These are phyloP conservation scores for Naematelia aurantialba DNA, from an alignment of 768 basidiomycete species.

Conservation along the genomic window DNA sequence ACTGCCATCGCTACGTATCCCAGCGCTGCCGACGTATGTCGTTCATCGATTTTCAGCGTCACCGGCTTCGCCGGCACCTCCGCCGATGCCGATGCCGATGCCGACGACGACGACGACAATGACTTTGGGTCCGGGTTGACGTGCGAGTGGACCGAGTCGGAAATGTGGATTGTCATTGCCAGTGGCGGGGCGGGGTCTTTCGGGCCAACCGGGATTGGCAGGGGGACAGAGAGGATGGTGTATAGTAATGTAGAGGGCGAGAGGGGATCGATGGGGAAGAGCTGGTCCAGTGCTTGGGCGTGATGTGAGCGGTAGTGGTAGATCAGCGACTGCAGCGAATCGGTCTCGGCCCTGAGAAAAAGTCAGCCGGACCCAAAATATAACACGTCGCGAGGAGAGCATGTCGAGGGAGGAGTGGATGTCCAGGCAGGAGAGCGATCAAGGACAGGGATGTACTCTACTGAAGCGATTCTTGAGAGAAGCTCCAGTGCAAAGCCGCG, in stretches of 20 bases:
- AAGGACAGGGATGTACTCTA: constrained; percentile 29
- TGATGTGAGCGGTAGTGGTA: constrained; percentile 51
- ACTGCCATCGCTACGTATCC: constrained; percentile 86
- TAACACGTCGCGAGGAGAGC: too few relatives aligned
- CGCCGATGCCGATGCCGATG: too few relatives aligned
- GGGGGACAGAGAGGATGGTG: constrained; percentile 77
- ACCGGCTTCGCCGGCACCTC: too few relatives aligned
- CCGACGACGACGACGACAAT: too few relatives aligned
- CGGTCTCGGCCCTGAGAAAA: constrained; percentile 55
- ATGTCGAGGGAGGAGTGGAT: too few relatives aligned
- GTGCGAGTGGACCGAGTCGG: constrained; percentile 25
- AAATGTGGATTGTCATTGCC: constrained; percentile 58
- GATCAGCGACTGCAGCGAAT: constrained; percentile 56
- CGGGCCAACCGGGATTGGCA: constrained; percentile 74
- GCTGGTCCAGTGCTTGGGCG: constrained; percentile 66
- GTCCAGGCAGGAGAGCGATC: too few relatives aligned
- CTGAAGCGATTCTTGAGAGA: constrained; percentile 14
- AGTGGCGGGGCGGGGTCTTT: constrained; percentile 83
- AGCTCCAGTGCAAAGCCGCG: constrained; percentile 16
- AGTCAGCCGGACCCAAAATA: constrained; percentile 1
- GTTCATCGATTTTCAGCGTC: constrained; percentile 59
- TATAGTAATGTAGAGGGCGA: constrained; percentile 83
- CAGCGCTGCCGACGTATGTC: constrained; percentile 78
- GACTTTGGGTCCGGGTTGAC: too few relatives aligned
- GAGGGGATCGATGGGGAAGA: constrained; percentile 85